A percentile compares a stretch with the other conserved stretches of the same genome.
phyloP scores from a whole-genome alignment of 495 filamentous ascomycete species.

The Cairneyella variabilis region DNA sequence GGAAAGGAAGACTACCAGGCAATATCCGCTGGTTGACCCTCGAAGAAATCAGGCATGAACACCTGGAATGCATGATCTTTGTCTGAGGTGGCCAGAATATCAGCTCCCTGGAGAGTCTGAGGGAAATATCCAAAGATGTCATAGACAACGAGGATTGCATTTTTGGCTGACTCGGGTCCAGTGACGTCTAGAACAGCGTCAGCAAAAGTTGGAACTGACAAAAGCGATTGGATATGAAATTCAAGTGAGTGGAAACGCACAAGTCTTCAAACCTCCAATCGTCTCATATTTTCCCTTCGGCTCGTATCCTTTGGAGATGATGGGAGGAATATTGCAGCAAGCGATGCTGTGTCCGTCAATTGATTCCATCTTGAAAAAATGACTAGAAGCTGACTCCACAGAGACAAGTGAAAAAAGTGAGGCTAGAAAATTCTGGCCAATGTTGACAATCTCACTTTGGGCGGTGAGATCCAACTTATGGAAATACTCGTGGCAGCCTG shows the following conservation, averaged over 20 bases:
- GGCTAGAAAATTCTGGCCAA: no score
- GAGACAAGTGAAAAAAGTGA: not conserved
- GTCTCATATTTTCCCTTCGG: conserved; percentile 62
- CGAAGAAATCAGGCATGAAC: conserved; percentile 68
- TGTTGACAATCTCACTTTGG: not conserved
- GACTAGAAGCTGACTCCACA: no score
- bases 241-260: conserved; percentile 33
- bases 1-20: conserved; percentile 33
- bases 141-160: conserved; percentile 57
- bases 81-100: conserved; percentile 59
- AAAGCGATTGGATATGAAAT: not conserved
- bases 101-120: conserved; percentile 65
- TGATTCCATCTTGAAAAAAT: not conserved
- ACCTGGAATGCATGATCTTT: conserved; percentile 55
- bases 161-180: conserved; percentile 51
- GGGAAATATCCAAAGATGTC: conserved; percentile 68
- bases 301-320: conserved; percentile 55
- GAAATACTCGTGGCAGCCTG: no score
- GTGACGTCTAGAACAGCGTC: conserved; percentile 48
- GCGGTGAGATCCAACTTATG: not conserved
- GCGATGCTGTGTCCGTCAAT: conserved; percentile 47
- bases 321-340: conserved; percentile 69
- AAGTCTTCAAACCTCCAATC: conserved; percentile 64
- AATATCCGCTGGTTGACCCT: conserved; percentile 50
- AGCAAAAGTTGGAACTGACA: no score